phyloP scores from a whole-genome alignment of 495 filamentous ascomycete species.

The Hypoxylon trugodes region DNA sequence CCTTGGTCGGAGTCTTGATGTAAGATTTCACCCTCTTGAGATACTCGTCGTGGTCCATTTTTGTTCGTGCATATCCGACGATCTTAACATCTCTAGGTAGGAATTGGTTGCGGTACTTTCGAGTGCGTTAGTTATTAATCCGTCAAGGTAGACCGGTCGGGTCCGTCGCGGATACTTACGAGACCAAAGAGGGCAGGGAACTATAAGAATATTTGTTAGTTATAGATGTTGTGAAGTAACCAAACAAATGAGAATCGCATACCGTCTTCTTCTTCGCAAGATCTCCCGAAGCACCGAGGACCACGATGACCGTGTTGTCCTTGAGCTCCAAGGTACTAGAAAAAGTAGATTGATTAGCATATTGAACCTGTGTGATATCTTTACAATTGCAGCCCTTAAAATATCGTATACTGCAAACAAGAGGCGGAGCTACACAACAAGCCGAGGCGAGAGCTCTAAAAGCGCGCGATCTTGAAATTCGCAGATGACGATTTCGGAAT shows the following conservation, averaged over 20 bases:
- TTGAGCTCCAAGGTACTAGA: slow-evolving; percentile 81
- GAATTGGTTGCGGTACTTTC: slow-evolving; percentile 96
- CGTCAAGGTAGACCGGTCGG: not conserved
- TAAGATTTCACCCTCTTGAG: slow-evolving; percentile 93
- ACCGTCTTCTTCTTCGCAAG: slow-evolving; percentile 99
- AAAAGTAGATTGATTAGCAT: slow-evolving; percentile 16
- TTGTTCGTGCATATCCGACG: slow-evolving; percentile 98
- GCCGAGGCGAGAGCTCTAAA: slow-evolving; percentile 26
- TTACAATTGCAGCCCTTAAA: no score
- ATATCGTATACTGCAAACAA: not conserved
- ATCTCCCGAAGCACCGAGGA: slow-evolving; percentile 96
- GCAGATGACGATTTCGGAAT: slow-evolving; percentile 36
- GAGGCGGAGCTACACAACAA: slow-evolving; percentile 2
- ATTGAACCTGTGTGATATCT: no score
- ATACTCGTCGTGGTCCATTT: slow-evolving; percentile 98
- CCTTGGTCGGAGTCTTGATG: slow-evolving; percentile 98
- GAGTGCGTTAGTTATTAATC: slow-evolving; percentile 42
- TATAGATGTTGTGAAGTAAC: slow-evolving; percentile 22
- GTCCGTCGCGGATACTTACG: slow-evolving; percentile 65
- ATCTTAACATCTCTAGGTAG: slow-evolving; percentile 97
- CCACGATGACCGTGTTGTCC: slow-evolving; percentile 97
- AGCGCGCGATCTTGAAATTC: slow-evolving; percentile 8
- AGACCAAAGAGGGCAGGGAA: slow-evolving; percentile 99
- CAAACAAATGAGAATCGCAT: slow-evolving; percentile 47
- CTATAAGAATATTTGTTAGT: slow-evolving; percentile 59